Percentiles rank a stretch among this genome's conserved stretches.
These are phyloP conservation scores for Platanthera zijinensis DNA, from an alignment of 106 monocot genomes.

Conservation along the genomic window DNA sequence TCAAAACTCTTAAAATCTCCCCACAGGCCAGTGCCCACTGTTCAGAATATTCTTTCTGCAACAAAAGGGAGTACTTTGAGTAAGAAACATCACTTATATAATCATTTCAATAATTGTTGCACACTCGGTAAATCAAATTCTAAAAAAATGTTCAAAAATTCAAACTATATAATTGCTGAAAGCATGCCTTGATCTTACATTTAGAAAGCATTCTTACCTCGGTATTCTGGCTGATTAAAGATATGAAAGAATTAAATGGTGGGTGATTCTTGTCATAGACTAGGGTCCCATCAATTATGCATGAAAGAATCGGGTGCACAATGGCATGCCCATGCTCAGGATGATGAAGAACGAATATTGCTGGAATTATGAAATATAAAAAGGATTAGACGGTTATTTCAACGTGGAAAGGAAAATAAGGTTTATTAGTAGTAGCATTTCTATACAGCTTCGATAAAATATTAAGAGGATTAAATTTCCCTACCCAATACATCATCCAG, in stretches of 20 bases:
- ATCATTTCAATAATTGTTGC: not conserved
- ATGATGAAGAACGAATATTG: conserved; percentile 92
- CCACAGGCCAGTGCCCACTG: conserved; percentile 99
- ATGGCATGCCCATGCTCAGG: conserved; percentile 98
- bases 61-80: not conserved
- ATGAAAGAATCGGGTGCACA: conserved; percentile 95
- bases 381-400: conserved; percentile 12
- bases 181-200: not conserved
- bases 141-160: not conserved
- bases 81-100: not conserved
- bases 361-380: conserved; percentile 29
- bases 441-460: conserved; percentile 23
- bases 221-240: conserved; percentile 69
- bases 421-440: not conserved
- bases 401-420: not conserved
- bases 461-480: conserved; percentile 6
- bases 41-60: conserved; percentile 97
- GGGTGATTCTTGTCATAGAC: conserved; percentile 61
- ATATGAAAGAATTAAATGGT: conserved; percentile 93
- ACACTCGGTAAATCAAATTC: not conserved
- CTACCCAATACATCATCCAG: conserved; percentile 98
- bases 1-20: conserved; percentile 92
- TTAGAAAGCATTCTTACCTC: conserved; percentile 44
- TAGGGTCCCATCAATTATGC: conserved; percentile 88
- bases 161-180: not conserved